Percentiles rank a stretch among this genome's conserved stretches.
phyloP scores from a whole-genome alignment of 805 yeast genomes.

The Myxozyma nipponensis region DNA sequence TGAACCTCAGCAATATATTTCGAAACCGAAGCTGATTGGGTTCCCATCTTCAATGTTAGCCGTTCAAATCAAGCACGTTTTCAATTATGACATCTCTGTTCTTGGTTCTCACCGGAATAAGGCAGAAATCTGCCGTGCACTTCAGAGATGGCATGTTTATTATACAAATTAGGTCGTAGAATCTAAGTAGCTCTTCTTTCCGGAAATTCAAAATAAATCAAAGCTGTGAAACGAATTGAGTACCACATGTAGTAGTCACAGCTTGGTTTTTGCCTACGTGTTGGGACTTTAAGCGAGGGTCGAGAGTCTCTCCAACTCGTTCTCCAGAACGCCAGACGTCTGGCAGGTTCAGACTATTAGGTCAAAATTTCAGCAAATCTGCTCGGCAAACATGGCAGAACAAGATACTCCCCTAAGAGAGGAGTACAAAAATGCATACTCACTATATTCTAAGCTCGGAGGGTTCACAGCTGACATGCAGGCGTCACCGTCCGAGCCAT shows the following conservation, averaged over 20 bases:
- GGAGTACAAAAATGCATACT: conserved; percentile 15
- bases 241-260: too few relatives aligned
- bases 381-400: not conserved
- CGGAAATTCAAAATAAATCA: too few relatives aligned
- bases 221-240: too few relatives aligned
- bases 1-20: conserved; percentile 74
- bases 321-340: too few relatives aligned
- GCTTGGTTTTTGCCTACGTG: too few relatives aligned
- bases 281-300: too few relatives aligned
- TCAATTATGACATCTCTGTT: not conserved
- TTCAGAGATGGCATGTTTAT: conserved; percentile 7
- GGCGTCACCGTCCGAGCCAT: not conserved
- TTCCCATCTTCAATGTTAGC: conserved; percentile 55
- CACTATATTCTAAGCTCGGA: conserved; percentile 8
- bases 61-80: not conserved
- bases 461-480: not conserved
- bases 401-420: conserved; percentile 18
- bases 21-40: conserved; percentile 71
- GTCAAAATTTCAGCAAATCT: too few relatives aligned
- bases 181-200: too few relatives aligned
- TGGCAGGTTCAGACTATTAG: too few relatives aligned
- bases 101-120: conserved; percentile 60
- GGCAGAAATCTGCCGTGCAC: conserved; percentile 81
- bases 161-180: too few relatives aligned
- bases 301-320: too few relatives aligned